These are phyloP conservation scores for Sergeia podlipaevii DNA, from an alignment of 208 protist genomes.

Conservation along the genomic window DNA sequence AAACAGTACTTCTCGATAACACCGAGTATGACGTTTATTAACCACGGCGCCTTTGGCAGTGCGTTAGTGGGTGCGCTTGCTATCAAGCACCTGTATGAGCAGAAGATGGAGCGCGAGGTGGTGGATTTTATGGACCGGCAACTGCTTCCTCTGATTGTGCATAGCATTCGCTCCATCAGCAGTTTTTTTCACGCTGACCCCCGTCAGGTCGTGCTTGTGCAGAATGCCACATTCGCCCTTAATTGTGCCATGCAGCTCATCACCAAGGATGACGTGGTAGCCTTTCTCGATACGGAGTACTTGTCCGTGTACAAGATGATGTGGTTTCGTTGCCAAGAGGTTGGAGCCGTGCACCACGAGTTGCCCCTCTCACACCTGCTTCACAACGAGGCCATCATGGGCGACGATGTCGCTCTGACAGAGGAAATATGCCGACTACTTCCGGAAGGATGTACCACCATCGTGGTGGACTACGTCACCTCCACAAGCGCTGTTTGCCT, in stretches of 20 bases:
- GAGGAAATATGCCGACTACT: conserved; percentile 53
- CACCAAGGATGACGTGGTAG: conserved; percentile 62
- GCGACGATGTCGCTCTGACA: conserved; percentile 54
- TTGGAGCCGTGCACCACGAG: conserved; percentile 62
- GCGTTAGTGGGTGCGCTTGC: conserved; percentile 50
- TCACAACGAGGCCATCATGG: conserved; percentile 59
- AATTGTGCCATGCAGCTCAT: conserved; percentile 85
- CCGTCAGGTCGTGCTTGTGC: conserved; percentile 80
- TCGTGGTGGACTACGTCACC: conserved; percentile 87
- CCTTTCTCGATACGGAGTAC: conserved; percentile 82
- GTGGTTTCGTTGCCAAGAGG: conserved; percentile 73
- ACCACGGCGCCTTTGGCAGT: conserved; percentile 93
- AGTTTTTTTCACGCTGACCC: conserved; percentile 69
- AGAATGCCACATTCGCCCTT: conserved; percentile 87
- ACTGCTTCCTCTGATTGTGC: conserved; percentile 80
- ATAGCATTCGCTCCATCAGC: conserved; percentile 69
- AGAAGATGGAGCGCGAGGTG: conserved; percentile 73
- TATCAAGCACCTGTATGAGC: conserved; percentile 77
- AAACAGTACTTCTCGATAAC: conserved; percentile 69
- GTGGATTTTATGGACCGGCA: conserved; percentile 85
- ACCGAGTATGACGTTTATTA: conserved; percentile 78
- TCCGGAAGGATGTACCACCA: conserved; percentile 62
- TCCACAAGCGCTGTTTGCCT: conserved; percentile 81
- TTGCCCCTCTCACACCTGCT: conserved; percentile 53
- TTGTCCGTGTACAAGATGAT: conserved; percentile 91